Conservation (phyloP, 2,329 filamentous ascomycete species). For the Leptographium wingfieldii region DNA sequence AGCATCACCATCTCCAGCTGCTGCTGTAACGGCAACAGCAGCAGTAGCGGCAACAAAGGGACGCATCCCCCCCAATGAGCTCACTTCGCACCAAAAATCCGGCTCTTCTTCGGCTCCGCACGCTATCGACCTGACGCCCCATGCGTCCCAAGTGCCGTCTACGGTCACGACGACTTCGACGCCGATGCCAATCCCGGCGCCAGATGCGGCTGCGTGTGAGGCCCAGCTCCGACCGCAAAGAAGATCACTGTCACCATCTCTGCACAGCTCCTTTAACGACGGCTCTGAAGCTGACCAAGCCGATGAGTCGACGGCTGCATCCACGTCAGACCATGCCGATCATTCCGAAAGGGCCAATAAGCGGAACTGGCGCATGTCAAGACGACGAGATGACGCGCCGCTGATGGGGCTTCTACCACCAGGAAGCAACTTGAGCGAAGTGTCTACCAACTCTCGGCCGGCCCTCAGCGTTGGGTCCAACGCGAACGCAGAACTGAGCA, state of each 20-base stretch:
- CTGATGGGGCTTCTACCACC: not conserved
- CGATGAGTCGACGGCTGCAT: constrained; percentile 38
- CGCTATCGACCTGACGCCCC: constrained; percentile 31
- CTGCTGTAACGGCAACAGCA: not conserved
- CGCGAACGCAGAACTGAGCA: constrained; percentile 50
- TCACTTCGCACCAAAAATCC: not conserved
- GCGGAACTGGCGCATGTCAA: constrained; percentile 60
- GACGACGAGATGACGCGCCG: constrained; percentile 43
- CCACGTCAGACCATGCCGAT: constrained; percentile 12
- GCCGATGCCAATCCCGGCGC: constrained; percentile 18
- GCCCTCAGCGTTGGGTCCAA: constrained; percentile 43
- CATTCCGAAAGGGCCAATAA: constrained; percentile 54
- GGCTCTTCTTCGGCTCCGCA: constrained; percentile 12
- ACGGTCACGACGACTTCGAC: constrained; percentile 4
- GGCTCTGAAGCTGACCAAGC: constrained; percentile 66
- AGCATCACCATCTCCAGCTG: not conserved
- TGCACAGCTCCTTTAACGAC: constrained; percentile 68
- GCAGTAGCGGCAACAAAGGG: not conserved
- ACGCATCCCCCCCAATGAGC: not conserved
- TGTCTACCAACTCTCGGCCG: constrained; percentile 23
- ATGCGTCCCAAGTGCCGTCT: constrained; percentile 32
- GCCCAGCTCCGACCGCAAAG: constrained; percentile 44
- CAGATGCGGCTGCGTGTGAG: constrained; percentile 30
- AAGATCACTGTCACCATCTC: constrained; percentile 62
- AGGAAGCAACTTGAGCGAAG: constrained; percentile 5